A percentile compares a stretch with the other conserved stretches of the same genome.
Conservation (phyloP, 331 rosid genomes). For the Stylosanthes scabra region DNA sequence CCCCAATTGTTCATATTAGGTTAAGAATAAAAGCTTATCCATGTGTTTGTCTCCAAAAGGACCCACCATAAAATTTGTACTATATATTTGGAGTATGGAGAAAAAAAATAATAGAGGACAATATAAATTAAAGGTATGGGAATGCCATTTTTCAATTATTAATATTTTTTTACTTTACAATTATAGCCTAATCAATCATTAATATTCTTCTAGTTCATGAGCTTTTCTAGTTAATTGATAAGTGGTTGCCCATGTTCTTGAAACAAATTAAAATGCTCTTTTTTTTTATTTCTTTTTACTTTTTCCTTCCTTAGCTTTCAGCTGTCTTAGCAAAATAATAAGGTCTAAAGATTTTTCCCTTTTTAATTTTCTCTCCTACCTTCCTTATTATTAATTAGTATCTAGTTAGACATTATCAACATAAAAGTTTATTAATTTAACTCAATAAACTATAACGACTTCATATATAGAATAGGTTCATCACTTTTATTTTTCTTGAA, state of each 20-base stretch:
- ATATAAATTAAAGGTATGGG: background rate
- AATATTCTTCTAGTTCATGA: conserved; percentile 22
- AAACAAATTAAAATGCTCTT: conserved; percentile 4
- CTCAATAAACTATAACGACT: no score
- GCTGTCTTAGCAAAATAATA: background rate
- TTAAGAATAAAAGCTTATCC: conserved; percentile 35
- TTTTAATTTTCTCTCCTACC: background rate
- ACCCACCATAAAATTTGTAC: conserved; percentile 2
- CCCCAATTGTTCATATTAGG: conserved; percentile 28
- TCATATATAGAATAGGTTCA: no score
- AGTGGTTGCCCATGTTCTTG: conserved; percentile 41
- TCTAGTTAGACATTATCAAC: no score
- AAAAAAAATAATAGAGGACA: conserved; percentile 2
- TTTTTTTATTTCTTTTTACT: background rate
- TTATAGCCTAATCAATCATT: conserved; percentile 28
- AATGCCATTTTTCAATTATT: conserved; percentile 18
- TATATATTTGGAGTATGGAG: background rate
- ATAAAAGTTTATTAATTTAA: no score
- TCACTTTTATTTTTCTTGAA: no score
- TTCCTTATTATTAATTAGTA: no score
- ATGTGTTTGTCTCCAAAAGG: conserved; percentile 42
- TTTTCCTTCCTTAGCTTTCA: background rate
- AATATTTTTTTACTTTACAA: background rate
- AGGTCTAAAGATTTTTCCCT: no score
- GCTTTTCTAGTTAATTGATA: conserved; percentile 38